Percentiles rank a stretch among this genome's conserved stretches.
These are phyloP conservation scores for Sporisorium scitamineum DNA, from an alignment of 1,284 basidiomycete genomes.

Conservation along the genomic window DNA sequence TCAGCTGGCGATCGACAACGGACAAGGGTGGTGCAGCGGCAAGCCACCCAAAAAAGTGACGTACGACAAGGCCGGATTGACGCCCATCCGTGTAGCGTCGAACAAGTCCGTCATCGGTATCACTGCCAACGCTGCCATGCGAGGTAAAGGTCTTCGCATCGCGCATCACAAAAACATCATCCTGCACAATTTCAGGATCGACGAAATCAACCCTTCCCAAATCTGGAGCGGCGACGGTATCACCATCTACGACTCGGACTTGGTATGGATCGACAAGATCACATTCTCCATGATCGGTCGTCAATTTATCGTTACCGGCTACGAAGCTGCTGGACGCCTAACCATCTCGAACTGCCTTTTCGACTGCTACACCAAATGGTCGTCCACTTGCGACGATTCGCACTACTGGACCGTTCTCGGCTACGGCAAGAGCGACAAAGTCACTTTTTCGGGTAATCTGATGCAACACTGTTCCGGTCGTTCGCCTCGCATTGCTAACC, in stretches of 20 bases:
- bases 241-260: constrained; percentile 36
- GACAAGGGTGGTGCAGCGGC: constrained; percentile 67
- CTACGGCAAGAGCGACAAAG: constrained; percentile 37
- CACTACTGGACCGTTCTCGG: constrained; percentile 51
- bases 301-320: constrained; percentile 46
- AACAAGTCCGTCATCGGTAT: constrained; percentile 42
- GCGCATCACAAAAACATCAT: constrained; percentile 64
- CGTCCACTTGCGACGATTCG: constrained; percentile 37
- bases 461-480: constrained; percentile 48
- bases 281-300: constrained; percentile 55
- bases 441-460: constrained; percentile 39
- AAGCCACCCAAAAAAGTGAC: constrained; percentile 20
- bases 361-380: constrained; percentile 43
- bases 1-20: constrained; percentile 67
- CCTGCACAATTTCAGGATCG: constrained; percentile 68
- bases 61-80: constrained; percentile 57
- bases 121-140: constrained; percentile 64
- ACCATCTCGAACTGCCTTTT: constrained; percentile 47
- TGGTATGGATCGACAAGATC: constrained; percentile 58
- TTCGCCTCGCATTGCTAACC: constrained; percentile 36
- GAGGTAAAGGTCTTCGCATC: constrained; percentile 55
- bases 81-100: constrained; percentile 10
- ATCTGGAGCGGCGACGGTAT: constrained; percentile 63
- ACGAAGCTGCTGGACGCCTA: constrained; percentile 14
- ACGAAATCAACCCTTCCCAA: constrained; percentile 32